Percentiles rank a stretch among this genome's conserved stretches.
Conservation (phyloP, 2,329 filamentous ascomycete species). For the Rachicladosporium sp. region DNA sequence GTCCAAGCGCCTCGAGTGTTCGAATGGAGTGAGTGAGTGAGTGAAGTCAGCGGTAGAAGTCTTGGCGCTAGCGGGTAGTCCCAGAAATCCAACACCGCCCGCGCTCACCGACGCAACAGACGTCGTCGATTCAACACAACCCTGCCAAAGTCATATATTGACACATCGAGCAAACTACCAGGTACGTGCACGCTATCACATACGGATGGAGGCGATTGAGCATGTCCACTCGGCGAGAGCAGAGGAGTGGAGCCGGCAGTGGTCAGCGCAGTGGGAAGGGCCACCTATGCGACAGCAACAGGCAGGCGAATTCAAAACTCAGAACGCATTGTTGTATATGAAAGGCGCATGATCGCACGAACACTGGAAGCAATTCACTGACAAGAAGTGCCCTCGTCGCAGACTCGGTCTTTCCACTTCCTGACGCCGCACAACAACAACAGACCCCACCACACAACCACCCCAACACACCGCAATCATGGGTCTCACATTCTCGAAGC, state of each 20-base stretch:
- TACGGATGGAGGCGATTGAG: too few relatives aligned
- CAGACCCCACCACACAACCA: conserved; percentile 1
- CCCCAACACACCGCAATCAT: conserved; percentile 50
- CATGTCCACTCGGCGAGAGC: too few relatives aligned
- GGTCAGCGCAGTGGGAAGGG: conserved; percentile 4
- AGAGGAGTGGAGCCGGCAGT: background rate
- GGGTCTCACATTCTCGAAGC: conserved; percentile 87
- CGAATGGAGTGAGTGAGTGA: too few relatives aligned
- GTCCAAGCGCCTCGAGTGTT: too few relatives aligned
- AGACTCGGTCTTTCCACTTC: conserved; percentile 4
- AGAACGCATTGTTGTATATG: background rate
- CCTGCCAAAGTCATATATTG: too few relatives aligned
- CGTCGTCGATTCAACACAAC: too few relatives aligned
- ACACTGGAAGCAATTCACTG: conserved; percentile 1
- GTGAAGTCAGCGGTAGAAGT: too few relatives aligned
- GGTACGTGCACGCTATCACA: too few relatives aligned
- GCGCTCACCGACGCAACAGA: too few relatives aligned
- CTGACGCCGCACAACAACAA: conserved; percentile 1
- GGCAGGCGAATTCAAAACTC: conserved; percentile 5
- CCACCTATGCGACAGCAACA: conserved; percentile 6
- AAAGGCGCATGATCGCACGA: conserved; percentile 1
- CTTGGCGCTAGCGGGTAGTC: too few relatives aligned
- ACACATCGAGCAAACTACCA: too few relatives aligned
- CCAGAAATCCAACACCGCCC: too few relatives aligned
- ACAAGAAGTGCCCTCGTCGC: background rate